Evolutionary conservation across 257 asterid genomes (phyloP).

Genomic region (Solanum paucissectum): DNA sequence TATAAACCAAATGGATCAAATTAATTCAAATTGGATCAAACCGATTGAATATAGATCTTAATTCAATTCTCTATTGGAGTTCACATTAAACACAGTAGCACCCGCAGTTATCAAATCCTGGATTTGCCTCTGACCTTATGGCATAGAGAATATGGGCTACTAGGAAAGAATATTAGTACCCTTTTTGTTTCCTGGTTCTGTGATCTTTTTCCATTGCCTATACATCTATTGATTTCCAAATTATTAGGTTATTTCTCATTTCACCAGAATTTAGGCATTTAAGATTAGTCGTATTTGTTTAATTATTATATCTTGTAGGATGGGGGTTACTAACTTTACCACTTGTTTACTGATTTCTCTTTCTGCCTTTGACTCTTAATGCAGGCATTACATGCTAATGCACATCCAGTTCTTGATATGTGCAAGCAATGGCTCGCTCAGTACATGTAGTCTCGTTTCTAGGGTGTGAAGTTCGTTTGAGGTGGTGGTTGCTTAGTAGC

Average conservation of each 20-base stretch:
- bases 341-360: background rate
- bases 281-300: background rate
- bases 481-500: constrained; percentile 1
- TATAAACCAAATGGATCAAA: background rate
- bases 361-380: background rate
- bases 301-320: background rate
- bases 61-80: background rate
- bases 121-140: background rate
- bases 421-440: constrained; percentile 97
- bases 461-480: constrained; percentile 9
- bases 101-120: background rate
- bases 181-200: background rate
- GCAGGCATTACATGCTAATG: constrained; percentile 96
- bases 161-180: background rate
- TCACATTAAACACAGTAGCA: background rate
- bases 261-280: background rate
- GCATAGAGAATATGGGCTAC: background rate
- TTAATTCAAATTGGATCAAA: background rate
- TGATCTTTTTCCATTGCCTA: background rate
- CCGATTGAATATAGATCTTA: background rate
- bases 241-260: background rate
- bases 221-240: background rate
- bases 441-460: constrained; percentile 49
- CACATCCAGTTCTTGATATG: constrained; percentile 97
- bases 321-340: background rate